These are phyloP conservation scores for Fusarium odoratissimum DNA, from an alignment of 2,329 filamentous ascomycete genomes.

Conservation along the genomic window DNA sequence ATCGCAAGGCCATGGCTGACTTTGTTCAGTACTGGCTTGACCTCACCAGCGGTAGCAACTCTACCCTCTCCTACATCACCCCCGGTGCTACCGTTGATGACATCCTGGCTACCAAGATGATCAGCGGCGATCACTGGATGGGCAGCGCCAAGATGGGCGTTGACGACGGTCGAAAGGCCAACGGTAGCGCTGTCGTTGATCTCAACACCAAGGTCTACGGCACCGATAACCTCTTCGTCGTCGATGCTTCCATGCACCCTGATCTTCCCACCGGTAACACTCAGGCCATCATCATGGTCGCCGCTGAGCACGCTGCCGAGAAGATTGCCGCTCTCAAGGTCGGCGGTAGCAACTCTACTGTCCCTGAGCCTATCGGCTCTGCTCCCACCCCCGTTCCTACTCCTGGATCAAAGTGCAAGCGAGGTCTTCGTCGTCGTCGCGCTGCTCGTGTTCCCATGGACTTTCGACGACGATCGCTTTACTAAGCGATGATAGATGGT, in stretches of 20 bases:
- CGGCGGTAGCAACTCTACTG: slow-evolving; percentile 26
- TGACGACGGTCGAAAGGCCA: slow-evolving; percentile 58
- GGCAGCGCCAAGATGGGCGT: slow-evolving; percentile 56
- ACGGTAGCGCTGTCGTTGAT: slow-evolving; percentile 66
- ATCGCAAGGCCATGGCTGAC: slow-evolving; percentile 41
- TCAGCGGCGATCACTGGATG: slow-evolving; percentile 46
- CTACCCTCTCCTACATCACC: slow-evolving; percentile 38
- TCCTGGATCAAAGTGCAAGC: slow-evolving; percentile 18
- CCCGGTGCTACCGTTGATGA: slow-evolving; percentile 34
- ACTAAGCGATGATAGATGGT: not conserved
- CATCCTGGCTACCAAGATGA: slow-evolving; percentile 40
- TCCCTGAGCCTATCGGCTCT: slow-evolving; percentile 4
- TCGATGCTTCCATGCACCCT: slow-evolving; percentile 72
- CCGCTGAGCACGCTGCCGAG: slow-evolving; percentile 42
- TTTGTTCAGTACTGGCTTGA: slow-evolving; percentile 45
- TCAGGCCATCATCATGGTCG: slow-evolving; percentile 46
- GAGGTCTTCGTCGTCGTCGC: not conserved
- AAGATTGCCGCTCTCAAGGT: slow-evolving; percentile 40
- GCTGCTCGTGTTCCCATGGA: slow-evolving; percentile 16
- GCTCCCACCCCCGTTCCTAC: slow-evolving; percentile 18
- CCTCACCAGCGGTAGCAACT: slow-evolving; percentile 34
- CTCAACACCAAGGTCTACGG: slow-evolving; percentile 68
- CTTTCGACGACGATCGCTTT: slow-evolving; percentile 24
- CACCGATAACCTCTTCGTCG: slow-evolving; percentile 70
- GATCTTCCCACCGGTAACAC: slow-evolving; percentile 50